phyloP scores from a whole-genome alignment of 305 asterid species.

The Solanum hybrid region DNA sequence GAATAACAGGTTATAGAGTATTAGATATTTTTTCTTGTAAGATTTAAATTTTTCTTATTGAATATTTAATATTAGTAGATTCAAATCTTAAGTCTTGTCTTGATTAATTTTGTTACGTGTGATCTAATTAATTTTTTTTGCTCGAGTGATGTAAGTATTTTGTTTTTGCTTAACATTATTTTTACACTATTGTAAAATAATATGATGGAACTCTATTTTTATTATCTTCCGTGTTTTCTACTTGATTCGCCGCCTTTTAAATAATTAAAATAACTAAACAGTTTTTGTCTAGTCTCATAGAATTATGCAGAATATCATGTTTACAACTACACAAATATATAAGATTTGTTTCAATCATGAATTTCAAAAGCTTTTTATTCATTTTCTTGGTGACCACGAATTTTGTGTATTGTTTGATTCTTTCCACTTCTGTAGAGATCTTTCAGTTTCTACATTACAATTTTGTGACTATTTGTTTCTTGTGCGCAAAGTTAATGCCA shows the following conservation, averaged over 20 bases:
- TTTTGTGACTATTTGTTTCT: background rate
- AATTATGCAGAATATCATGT: background rate
- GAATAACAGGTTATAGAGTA: background rate
- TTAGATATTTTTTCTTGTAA: background rate
- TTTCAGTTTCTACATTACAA: background rate
- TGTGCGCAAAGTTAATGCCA: background rate
- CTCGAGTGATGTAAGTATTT: background rate
- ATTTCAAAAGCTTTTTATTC: background rate
- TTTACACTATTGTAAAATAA: background rate
- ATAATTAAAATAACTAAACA: background rate
- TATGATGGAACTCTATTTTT: background rate
- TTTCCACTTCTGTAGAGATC: background rate
- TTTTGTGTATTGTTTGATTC: background rate
- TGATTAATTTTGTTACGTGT: background rate
- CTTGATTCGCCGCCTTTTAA: background rate
- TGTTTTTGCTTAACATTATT: background rate
- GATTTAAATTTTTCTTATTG: background rate
- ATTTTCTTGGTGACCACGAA: background rate
- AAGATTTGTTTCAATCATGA: background rate
- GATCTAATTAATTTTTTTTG: background rate
- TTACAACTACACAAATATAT: background rate
- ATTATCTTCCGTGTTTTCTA: background rate
- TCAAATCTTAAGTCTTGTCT: background rate
- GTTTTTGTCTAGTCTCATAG: background rate
- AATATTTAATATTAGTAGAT: background rate